Evolutionary conservation across 208 protist species (phyloP).

Genomic region (Endotrypanum monterogeii): DNA sequence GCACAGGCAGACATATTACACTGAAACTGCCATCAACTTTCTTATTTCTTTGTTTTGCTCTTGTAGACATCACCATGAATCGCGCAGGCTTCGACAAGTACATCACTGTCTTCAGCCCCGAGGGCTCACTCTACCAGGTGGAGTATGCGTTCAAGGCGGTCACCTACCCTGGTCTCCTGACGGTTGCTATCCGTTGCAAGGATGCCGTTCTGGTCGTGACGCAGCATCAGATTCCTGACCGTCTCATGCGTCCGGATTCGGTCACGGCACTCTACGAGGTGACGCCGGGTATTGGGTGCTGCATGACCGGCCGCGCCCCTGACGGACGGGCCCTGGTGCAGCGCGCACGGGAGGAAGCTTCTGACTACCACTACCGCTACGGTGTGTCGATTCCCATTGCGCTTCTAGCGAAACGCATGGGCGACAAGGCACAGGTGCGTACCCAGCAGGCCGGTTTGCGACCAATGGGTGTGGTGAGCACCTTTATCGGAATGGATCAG

Average conservation of each 20-base stretch:
- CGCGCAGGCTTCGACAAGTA: constrained; percentile 97
- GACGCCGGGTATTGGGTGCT: constrained; percentile 93
- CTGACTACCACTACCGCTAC: constrained; percentile 96
- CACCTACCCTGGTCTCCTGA: constrained; percentile 95
- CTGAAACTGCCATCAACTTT: neutral
- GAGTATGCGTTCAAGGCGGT: constrained; percentile 99
- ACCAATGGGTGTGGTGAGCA: constrained; percentile 93
- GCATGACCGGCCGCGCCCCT: constrained; percentile 94
- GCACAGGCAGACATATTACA: neutral
- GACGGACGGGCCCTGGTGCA: constrained; percentile 94
- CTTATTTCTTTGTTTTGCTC: neutral
- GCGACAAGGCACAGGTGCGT: constrained; percentile 97
- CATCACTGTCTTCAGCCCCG: constrained; percentile 99
- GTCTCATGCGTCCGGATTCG: constrained; percentile 95
- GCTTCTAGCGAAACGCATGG: constrained; percentile 96
- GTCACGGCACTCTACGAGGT: constrained; percentile 97
- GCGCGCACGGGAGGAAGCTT: constrained; percentile 94
- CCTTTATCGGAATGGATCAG: constrained; percentile 95
- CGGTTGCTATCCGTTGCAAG: constrained; percentile 95
- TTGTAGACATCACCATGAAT: constrained; percentile 43
- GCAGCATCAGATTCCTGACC: constrained; percentile 98
- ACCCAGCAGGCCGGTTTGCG: constrained; percentile 97
- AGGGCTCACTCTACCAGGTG: constrained; percentile 99
- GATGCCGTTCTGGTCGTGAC: constrained; percentile 95
- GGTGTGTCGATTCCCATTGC: constrained; percentile 96